A percentile compares a stretch with the other conserved stretches of the same genome.
phyloP scores from a whole-genome alignment of 441 rosid genomes.

The Capsella rubella region DNA sequence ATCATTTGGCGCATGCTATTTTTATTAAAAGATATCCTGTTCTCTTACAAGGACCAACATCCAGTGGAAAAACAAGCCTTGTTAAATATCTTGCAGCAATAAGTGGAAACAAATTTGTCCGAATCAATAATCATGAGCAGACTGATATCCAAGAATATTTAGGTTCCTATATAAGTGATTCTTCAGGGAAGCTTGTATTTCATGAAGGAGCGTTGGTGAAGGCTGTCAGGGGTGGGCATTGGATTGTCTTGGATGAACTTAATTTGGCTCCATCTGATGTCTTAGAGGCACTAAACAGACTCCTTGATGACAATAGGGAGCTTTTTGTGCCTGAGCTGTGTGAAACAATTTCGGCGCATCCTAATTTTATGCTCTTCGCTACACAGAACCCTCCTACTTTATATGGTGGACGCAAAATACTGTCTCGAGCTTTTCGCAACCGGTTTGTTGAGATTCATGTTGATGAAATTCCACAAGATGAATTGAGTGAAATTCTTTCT shows the following conservation, averaged over 20 bases:
- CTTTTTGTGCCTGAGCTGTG: slow-evolving; percentile 90
- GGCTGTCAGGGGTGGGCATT: slow-evolving; percentile 91
- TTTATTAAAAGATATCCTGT: slow-evolving; percentile 88
- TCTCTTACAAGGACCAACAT: slow-evolving; percentile 97
- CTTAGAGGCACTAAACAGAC: slow-evolving; percentile 89
- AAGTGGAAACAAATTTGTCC: slow-evolving; percentile 91
- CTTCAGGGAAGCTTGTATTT: slow-evolving; percentile 89
- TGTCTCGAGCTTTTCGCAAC: slow-evolving; percentile 98
- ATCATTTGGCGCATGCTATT: slow-evolving; percentile 86
- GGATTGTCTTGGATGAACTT: slow-evolving; percentile 98
- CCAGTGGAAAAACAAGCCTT: slow-evolving; percentile 99
- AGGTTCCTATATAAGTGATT: slow-evolving; percentile 89
- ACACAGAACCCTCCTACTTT: slow-evolving; percentile 98
- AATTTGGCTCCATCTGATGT: slow-evolving; percentile 99
- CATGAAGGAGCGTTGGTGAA: slow-evolving; percentile 96
- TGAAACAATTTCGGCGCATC: slow-evolving; percentile 87
- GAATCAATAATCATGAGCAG: slow-evolving; percentile 98
- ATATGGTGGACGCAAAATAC: slow-evolving; percentile 98
- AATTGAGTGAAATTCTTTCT: slow-evolving; percentile 76
- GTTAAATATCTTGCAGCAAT: slow-evolving; percentile 93
- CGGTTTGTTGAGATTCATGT: slow-evolving; percentile 99
- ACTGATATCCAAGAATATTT: slow-evolving; percentile 96
- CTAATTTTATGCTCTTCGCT: slow-evolving; percentile 97
- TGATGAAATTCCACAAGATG: slow-evolving; percentile 95
- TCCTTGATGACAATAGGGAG: slow-evolving; percentile 98